Conservation (phyloP, 352 stramenopile genomes). For the Chrysophaeum taylorii region DNA sequence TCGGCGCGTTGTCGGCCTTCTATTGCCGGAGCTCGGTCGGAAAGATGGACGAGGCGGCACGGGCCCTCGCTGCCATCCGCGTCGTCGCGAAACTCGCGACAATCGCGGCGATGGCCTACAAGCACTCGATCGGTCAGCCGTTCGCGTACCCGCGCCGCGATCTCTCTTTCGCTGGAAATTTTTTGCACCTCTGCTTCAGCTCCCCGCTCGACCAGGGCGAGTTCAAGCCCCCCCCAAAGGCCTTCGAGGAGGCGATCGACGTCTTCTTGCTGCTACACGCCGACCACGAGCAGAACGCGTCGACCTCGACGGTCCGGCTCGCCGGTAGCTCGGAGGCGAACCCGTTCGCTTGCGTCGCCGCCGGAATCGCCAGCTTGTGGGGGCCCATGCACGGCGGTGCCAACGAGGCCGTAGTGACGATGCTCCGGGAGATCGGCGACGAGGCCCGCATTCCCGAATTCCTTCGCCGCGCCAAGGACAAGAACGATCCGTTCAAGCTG, state of each 20-base stretch:
- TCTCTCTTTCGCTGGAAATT: neutral
- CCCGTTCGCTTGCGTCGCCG: constrained; percentile 1
- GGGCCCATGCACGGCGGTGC: constrained; percentile 9
- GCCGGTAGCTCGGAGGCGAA: neutral
- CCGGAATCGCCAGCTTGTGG: neutral
- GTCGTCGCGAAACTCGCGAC: constrained; percentile 2
- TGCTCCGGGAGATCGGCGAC: constrained; percentile 8
- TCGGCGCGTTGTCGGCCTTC: constrained; percentile 6
- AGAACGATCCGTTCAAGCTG: constrained; percentile 7
- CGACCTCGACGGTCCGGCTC: neutral
- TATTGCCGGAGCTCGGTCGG: neutral
- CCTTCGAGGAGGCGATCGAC: constrained; percentile 8
- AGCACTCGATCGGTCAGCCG: neutral
- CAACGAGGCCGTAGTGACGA: neutral
- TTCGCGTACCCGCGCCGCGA: neutral
- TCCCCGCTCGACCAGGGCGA: neutral
- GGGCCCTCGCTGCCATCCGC: neutral
- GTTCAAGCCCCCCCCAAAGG: neutral
- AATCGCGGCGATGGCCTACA: constrained; percentile 8
- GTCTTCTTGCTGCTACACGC: constrained; percentile 10
- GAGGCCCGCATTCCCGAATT: neutral
- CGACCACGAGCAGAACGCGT: constrained; percentile 10
- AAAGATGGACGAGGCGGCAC: neutral
- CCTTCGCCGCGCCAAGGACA: neutral
- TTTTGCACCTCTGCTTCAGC: neutral